Evolutionary conservation across 768 basidiomycete species (phyloP), one percentile per base, ranked within the genome.

Genomic region (Pleurotus pulmonarius): DNA sequence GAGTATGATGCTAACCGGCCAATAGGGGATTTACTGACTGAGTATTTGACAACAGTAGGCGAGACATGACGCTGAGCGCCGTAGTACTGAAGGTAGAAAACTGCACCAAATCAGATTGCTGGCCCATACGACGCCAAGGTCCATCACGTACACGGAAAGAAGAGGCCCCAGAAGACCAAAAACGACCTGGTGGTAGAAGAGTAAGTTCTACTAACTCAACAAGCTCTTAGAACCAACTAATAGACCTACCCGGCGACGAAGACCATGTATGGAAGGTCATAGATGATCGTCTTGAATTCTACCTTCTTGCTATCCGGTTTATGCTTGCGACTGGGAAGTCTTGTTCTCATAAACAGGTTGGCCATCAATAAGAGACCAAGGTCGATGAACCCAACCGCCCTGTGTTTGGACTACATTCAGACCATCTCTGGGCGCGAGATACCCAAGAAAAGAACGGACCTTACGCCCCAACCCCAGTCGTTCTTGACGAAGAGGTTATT

Each of bases 61-160:
- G 75, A 63, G 6, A 78, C 71, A 8, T 70, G 68, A 58, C 79
- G 74, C 18, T 73, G 59, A 3, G 69, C 70, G 12, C 77, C 69
- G 59, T 75, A 81, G 4, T 81, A 67, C 57, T 83, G 80, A 7
- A 83, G 70, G 60, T 82, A 83, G 63, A 82, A 81, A 61, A 76
- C 79, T 81, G 58, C 25, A 24, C 25, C 39, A 16, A 16, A 24
- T 34, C 9, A 34, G 29, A 34, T 34, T 34, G 29, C 29, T 29
- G 29, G 29, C 29, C 29, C 29, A 29, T 34, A 34, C 29, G 7
- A 34, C 29, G 29, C 11, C 9, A 11, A 11, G 9, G 9, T 34
- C 29, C 18, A 46, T 20, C 25, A 65, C 76, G 24, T 66, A 81
- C 79, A 80, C 34, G 81, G 81, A 16, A 81, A 68, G 57, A 79